Evolutionary conservation across 2,329 filamentous ascomycete species (phyloP).

Genomic region (Diaporthe vaccinii): DNA sequence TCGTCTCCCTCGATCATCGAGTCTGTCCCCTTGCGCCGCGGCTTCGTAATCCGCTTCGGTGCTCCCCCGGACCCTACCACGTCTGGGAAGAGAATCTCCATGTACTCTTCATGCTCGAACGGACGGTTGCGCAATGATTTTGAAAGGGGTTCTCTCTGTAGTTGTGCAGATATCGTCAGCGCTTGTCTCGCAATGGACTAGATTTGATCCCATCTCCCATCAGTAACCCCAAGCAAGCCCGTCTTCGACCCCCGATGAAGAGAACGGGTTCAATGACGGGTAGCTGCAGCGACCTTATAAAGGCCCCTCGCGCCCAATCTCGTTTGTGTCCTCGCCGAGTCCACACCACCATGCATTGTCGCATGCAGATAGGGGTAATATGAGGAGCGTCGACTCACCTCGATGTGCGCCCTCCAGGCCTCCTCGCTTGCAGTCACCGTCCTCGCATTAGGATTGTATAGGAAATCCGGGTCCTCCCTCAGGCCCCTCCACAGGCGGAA

Average conservation of each 20-base stretch:
- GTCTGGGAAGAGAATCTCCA: constrained; percentile 72
- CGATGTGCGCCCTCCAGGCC: constrained; percentile 69
- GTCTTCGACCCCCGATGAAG: constrained; percentile 6
- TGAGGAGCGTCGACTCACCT: constrained; percentile 56
- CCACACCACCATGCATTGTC: neutral
- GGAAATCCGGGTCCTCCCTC: constrained; percentile 69
- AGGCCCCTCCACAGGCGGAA: constrained; percentile 73
- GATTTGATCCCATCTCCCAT: constrained; percentile 1
- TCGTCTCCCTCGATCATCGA: constrained; percentile 58
- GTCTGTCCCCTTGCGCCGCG: constrained; percentile 63
- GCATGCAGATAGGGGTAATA: constrained; percentile 5
- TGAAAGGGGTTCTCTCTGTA: constrained; percentile 69
- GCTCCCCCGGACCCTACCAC: constrained; percentile 72
- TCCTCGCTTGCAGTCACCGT: constrained; percentile 70
- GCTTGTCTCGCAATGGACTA: constrained; percentile 37
- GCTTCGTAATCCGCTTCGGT: constrained; percentile 71
- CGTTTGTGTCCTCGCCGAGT: neutral
- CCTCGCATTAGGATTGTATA: constrained; percentile 63
- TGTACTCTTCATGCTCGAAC: constrained; percentile 72
- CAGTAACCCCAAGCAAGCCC: constrained; percentile 35
- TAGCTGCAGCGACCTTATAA: constrained; percentile 2
- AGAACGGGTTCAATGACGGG: constrained; percentile 21
- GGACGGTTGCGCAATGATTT: constrained; percentile 68
- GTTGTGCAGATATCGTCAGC: constrained; percentile 39
- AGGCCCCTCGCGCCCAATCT: constrained; percentile 6